phyloP scores from a whole-genome alignment of 768 basidiomycete species.

The Lactarius pseudohatsudake region DNA sequence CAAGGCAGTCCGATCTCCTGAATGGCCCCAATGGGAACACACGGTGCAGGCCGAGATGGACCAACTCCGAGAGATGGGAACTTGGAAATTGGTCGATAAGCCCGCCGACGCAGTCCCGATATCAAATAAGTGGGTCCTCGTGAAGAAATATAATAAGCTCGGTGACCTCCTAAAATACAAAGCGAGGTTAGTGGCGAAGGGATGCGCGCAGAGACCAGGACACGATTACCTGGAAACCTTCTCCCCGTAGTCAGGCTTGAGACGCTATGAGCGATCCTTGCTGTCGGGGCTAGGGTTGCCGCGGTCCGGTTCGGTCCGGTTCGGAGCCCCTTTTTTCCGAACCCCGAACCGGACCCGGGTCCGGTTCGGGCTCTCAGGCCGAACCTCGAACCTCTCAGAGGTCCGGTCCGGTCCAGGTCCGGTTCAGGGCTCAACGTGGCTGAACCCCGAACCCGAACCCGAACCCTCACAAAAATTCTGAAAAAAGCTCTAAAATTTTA shows the following conservation, averaged over 20 bases:
- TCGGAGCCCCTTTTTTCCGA: too few relatives aligned
- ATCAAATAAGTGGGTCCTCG: not conserved
- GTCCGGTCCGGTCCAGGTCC: too few relatives aligned
- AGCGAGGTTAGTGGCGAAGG: not conserved
- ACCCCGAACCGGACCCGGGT: too few relatives aligned
- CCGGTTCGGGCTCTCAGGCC: too few relatives aligned
- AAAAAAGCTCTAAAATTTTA: too few relatives aligned
- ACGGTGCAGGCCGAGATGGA: not conserved
- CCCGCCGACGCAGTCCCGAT: not conserved
- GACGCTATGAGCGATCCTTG: not conserved
- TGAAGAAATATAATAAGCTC: not conserved
- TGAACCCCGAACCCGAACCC: too few relatives aligned
- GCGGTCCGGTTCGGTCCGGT: too few relatives aligned
- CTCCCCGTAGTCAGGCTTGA: not conserved
- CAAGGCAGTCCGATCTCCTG: too few relatives aligned
- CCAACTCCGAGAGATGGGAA: not conserved
- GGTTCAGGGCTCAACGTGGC: too few relatives aligned
- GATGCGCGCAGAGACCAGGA: not conserved
- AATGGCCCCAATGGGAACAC: not conserved
- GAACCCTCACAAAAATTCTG: too few relatives aligned
- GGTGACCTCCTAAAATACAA: not conserved
- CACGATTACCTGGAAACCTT: not conserved
- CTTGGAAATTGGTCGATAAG: not conserved
- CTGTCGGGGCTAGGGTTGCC: too few relatives aligned
- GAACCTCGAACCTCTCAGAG: too few relatives aligned